Evolutionary conservation across 495 filamentous ascomycete genomes (phyloP).

Genomic region (Sporormia fimetaria): DNA sequence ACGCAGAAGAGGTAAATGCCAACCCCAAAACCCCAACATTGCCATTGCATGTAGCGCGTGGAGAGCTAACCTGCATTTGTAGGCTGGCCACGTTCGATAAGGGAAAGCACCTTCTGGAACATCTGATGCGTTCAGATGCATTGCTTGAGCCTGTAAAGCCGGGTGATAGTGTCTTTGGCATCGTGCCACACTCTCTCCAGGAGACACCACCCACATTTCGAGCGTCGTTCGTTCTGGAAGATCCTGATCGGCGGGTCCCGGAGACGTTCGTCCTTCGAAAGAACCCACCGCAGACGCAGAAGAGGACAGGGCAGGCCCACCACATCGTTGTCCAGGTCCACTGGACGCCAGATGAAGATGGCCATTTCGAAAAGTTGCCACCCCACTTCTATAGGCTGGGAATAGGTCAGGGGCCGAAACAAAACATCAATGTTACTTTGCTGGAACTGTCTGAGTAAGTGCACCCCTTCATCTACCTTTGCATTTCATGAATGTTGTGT

Average conservation of each 20-base stretch:
- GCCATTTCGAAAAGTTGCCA: constrained; percentile 8
- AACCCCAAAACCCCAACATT: neutral
- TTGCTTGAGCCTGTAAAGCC: constrained; percentile 9
- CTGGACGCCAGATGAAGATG: constrained; percentile 16
- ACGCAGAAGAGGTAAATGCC: neutral
- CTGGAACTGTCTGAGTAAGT: constrained; percentile 14
- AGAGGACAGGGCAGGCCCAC: neutral
- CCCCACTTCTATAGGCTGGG: constrained; percentile 8
- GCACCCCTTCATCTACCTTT: too few relatives aligned
- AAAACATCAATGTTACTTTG: constrained; percentile 16
- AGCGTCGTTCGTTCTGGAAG: constrained; percentile 10
- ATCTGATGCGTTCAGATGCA: constrained; percentile 4
- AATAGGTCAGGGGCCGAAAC: neutral
- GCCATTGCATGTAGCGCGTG: neutral
- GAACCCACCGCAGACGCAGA: neutral
- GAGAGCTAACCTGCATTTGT: neutral
- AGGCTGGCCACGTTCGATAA: neutral
- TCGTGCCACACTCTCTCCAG: constrained; percentile 2
- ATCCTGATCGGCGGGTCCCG: constrained; percentile 3
- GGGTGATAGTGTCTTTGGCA: neutral
- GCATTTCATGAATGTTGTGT: too few relatives aligned
- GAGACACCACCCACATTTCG: constrained; percentile 10
- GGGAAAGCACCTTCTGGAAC: constrained; percentile 1
- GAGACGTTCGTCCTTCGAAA: too few relatives aligned
- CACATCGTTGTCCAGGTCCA: constrained; percentile 14